phyloP scores from a whole-genome alignment of 345 rosid species.

The Pelargonium nanum region DNA sequence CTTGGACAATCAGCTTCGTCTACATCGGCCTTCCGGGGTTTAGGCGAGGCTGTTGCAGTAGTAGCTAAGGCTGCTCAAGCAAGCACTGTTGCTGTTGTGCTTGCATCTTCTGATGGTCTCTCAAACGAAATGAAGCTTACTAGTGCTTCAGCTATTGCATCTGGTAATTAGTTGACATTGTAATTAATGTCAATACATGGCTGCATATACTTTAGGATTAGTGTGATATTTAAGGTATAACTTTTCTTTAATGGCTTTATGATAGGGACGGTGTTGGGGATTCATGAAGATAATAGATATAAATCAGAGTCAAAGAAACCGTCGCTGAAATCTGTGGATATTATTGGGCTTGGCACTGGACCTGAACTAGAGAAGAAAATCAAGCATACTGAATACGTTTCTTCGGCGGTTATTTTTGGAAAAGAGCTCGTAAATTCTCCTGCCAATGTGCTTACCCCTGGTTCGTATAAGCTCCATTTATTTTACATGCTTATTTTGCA shows the following conservation, averaged over 20 bases:
- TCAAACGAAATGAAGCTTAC: constrained; percentile 47
- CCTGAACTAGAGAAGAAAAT: constrained; percentile 68
- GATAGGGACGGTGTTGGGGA: constrained; percentile 62
- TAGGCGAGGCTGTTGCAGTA: constrained; percentile 67
- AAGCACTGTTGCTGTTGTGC: constrained; percentile 36
- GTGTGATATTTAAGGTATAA: background rate
- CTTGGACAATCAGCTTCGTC: constrained; percentile 57
- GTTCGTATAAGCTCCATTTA: constrained; percentile 22
- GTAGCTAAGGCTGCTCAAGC: constrained; percentile 67
- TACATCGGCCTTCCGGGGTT: constrained; percentile 31
- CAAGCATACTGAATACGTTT: constrained; percentile 70
- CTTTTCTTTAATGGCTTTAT: constrained; percentile 7
- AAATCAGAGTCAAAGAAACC: constrained; percentile 70
- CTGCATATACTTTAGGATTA: background rate
- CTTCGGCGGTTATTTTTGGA: constrained; percentile 65
- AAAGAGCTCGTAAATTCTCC: constrained; percentile 85
- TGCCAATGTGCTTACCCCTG: constrained; percentile 92
- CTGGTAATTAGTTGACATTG: constrained; percentile 33
- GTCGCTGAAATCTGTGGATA: constrained; percentile 57
- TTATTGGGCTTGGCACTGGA: constrained; percentile 81
- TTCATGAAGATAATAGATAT: constrained; percentile 66
- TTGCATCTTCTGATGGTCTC: constrained; percentile 51
- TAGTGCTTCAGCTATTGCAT: constrained; percentile 67
- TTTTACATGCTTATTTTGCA: too few relatives aligned
- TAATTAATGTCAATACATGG: background rate